Percentiles rank a stretch among this genome's conserved stretches.
phyloP scores from a whole-genome alignment of 805 yeast species.

The Candida nemodendra region DNA sequence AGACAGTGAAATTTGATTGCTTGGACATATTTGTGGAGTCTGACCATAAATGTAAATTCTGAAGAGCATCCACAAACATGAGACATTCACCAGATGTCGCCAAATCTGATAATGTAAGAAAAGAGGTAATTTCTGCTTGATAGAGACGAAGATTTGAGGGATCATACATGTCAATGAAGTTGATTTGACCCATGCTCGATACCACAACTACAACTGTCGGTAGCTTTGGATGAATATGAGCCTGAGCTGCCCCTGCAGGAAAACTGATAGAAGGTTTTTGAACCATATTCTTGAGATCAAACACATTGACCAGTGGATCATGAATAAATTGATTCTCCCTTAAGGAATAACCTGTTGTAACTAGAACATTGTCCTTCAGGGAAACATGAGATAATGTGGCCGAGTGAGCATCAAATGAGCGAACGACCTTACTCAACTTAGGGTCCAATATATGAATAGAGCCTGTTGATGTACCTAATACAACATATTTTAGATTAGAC shows the following conservation, averaged over 20 bases:
- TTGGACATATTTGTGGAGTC: conserved; percentile 44
- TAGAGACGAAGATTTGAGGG: conserved; percentile 66
- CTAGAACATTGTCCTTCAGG: conserved; percentile 60
- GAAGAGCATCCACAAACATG: conserved; percentile 63
- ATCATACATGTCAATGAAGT: conserved; percentile 78
- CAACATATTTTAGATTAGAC: conserved; percentile 50
- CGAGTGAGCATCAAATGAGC: conserved; percentile 58
- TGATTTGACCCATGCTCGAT: conserved; percentile 77
- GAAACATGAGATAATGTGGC: conserved; percentile 64
- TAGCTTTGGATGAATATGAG: conserved; percentile 80
- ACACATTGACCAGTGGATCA: conserved; percentile 83
- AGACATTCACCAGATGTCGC: conserved; percentile 76
- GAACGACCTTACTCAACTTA: conserved; percentile 42
- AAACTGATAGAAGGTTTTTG: conserved; percentile 80
- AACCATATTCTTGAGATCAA: conserved; percentile 71
- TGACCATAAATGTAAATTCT: conserved; percentile 69
- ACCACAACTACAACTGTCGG: conserved; percentile 76
- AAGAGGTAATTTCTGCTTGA: conserved; percentile 58
- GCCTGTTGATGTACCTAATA: conserved; percentile 61
- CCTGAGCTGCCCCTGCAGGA: conserved; percentile 86
- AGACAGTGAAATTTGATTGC: conserved; percentile 32
- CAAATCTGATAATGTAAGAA: conserved; percentile 50
- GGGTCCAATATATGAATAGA: conserved; percentile 65
- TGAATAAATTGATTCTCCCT: conserved; percentile 56
- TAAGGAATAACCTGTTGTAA: conserved; percentile 79